Percentiles rank a stretch among this genome's conserved stretches.
Evolutionary conservation across 768 basidiomycete genomes (phyloP).

Genomic region (Lactarius vividus): DNA sequence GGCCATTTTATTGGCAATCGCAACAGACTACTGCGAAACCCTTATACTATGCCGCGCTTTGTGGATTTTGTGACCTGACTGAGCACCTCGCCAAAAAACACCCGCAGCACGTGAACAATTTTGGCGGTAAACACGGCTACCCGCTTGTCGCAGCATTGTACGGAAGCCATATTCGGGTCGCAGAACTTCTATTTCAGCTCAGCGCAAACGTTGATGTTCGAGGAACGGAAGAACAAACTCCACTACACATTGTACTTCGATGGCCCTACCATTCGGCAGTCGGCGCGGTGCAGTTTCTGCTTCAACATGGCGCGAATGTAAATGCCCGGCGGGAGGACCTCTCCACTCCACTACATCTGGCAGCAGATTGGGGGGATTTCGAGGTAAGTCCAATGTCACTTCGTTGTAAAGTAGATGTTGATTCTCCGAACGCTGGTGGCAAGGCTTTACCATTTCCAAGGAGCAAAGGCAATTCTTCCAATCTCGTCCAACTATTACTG

Average conservation of each 20-base stretch:
- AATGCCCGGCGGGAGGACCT: neutral
- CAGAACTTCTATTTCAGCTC: neutral
- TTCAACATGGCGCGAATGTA: neutral
- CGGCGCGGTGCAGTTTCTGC: neutral
- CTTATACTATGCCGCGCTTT: neutral
- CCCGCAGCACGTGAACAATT: neutral
- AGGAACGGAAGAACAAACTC: neutral
- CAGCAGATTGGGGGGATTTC: neutral
- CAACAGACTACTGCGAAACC: neutral
- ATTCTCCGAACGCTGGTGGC: neutral
- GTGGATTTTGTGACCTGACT: neutral
- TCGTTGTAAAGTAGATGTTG: neutral
- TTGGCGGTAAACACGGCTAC: neutral
- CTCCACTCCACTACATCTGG: neutral
- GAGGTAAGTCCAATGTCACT: neutral
- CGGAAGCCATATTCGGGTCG: neutral
- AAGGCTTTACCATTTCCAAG: neutral
- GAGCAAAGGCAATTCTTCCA: neutral
- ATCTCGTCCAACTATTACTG: neutral
- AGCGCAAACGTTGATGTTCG: neutral
- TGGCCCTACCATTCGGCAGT: neutral
- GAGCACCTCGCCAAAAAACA: neutral
- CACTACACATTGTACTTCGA: neutral
- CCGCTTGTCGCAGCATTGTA: neutral
- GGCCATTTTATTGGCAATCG: neutral